Evolutionary conservation across 768 basidiomycete genomes (phyloP), one percentile per base, ranked within the genome.

Genomic region (Harrya chromipes): DNA sequence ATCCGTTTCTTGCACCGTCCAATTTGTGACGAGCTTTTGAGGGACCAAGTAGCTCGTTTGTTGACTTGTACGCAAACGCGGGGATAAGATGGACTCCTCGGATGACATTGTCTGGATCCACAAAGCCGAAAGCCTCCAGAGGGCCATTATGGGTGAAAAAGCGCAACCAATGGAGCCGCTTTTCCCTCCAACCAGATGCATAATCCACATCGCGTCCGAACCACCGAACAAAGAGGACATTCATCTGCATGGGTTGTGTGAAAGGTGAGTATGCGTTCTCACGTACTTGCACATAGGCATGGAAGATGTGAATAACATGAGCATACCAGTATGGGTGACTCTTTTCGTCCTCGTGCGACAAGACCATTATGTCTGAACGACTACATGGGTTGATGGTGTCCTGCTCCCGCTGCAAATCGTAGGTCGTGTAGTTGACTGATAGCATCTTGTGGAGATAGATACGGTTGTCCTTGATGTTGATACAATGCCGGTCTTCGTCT

Each of bases 141-240:
- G 45, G 27, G 13, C 66, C 61, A 0, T 59, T 36, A 4, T 54
- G 49, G 6, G 59, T 43, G 1, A 76, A 47, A 54, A 77, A 80
- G 0, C 66, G 67, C 8, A 81, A 27, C 2, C 62, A 60, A n/a
- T 70, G 74, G 0, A 79, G 61, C 0, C 60, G 58, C 13, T 64
- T 56, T 0, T 49, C 36, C 1, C 54, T 50, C 49, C 67, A 65
- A 1, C 74, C 69, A 26, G 53, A 57, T 7, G 35, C 35, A 44
- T 52, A 62, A 4, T 35, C 46, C 0, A 43, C 49, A 31, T 75
- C 70, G 0, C 48, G 45, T 0, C 69, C 63, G 37, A 73, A 62
- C 72, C 74, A 74, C 1, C 64, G 60, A 0, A 79, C 72, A 64
- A 71, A 77, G 2, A 80, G 52, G 24, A 78, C 69, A 5, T 74